Conservation (phyloP, 257 asterid species). For the Eustoma russellianum region DNA sequence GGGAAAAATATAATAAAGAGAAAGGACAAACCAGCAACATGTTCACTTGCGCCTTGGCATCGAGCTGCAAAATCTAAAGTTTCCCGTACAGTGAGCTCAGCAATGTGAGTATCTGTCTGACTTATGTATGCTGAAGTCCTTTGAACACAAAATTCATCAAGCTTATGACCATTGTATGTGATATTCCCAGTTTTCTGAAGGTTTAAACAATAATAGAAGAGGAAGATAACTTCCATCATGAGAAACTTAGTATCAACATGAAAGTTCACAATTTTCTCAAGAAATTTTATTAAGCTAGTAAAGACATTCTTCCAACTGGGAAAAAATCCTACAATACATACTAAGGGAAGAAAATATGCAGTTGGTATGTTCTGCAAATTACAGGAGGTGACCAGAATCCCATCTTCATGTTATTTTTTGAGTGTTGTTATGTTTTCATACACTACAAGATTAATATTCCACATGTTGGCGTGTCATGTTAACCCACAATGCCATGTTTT, state of each 20-base stretch:
- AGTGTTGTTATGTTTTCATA: no score
- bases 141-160: constrained; percentile 58
- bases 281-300: not conserved
- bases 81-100: constrained; percentile 87
- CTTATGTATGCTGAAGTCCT: constrained; percentile 77
- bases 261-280: not conserved
- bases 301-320: no score
- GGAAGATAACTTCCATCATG: not conserved
- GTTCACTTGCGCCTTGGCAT: constrained; percentile 81
- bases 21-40: constrained; percentile 44
- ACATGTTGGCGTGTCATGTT: no score
- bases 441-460: no score
- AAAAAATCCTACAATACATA: no score
- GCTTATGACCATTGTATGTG: constrained; percentile 62
- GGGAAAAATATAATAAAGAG: not conserved
- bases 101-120: constrained; percentile 85
- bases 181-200: constrained; percentile 60
- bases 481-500: no score
- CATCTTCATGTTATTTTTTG: no score
- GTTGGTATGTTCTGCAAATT: no score
- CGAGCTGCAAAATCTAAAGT: constrained; percentile 86
- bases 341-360: no score
- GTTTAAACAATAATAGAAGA: no score
- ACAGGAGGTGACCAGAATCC: no score
- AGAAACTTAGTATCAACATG: not conserved